Percentiles rank a stretch among this genome's conserved stretches.
These are phyloP conservation scores for Sutorius australiensis DNA, from an alignment of 768 basidiomycete genomes.

Conservation along the genomic window DNA sequence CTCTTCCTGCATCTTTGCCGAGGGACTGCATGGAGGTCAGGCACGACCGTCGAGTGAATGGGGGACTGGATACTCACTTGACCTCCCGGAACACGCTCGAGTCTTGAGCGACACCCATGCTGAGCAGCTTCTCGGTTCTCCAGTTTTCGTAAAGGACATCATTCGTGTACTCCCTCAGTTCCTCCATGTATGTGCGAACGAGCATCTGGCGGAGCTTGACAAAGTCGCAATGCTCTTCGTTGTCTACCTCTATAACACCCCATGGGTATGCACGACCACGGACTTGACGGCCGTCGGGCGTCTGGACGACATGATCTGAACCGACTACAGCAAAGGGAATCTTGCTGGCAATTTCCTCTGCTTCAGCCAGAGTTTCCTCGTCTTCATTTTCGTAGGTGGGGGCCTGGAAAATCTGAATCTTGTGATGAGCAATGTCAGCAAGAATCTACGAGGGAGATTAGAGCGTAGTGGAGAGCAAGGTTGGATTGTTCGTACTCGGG, in stretches of 20 bases:
- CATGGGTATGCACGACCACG: constrained; percentile 96
- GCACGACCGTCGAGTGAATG: neutral
- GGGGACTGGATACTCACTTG: constrained; percentile 62
- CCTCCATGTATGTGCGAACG: constrained; percentile 99
- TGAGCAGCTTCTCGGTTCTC: constrained; percentile 91
- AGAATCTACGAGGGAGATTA: constrained; percentile 57
- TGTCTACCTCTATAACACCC: constrained; percentile 99
- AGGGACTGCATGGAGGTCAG: constrained; percentile 60
- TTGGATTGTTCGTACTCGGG: constrained; percentile 53
- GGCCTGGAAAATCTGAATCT: constrained; percentile 97
- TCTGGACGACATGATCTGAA: constrained; percentile 76
- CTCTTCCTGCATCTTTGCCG: constrained; percentile 94
- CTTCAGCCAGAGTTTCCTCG: constrained; percentile 95
- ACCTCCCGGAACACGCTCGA: constrained; percentile 98
- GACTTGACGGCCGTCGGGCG: constrained; percentile 86
- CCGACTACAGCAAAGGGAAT: constrained; percentile 99
- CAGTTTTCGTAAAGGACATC: constrained; percentile 97
- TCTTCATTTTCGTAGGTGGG: constrained; percentile 98
- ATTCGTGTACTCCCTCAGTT: constrained; percentile 95
- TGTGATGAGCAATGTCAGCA: constrained; percentile 89
- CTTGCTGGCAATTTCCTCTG: constrained; percentile 96
- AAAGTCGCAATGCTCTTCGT: constrained; percentile 98
- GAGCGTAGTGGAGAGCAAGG: neutral
- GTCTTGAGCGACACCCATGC: constrained; percentile 98
- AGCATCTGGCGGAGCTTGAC: constrained; percentile 99